Evolutionary conservation across 345 rosid genomes (phyloP), one percentile per base, ranked within the genome.

Genomic region (Eutrema japonicum): DNA sequence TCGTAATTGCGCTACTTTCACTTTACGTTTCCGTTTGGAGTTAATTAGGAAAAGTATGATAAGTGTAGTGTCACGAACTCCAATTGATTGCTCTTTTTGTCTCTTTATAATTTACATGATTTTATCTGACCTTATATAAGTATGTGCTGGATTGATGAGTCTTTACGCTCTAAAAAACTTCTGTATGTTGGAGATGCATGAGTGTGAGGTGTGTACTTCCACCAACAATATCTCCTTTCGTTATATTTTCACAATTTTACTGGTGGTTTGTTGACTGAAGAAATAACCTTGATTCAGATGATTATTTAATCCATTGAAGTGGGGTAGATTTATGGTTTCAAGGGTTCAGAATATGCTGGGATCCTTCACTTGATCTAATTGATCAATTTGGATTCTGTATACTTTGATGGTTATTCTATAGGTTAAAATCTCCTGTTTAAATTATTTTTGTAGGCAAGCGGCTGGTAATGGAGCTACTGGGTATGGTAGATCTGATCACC

Each of bases 401-500:
- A 38, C 59, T 46, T 63, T 47, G 10, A 54, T 46, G 50, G 71
- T 63, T 54, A 63, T 26, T 46, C 7, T 45, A 5, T n/a, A 6
- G 56, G 32, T 60, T 64, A 73, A 50, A 47, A 59, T 73, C 49
- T 75, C 43, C 48, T 74, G 52, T 57, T 58, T 79, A 32, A 64
- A 49, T 81, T 36, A 68, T 56, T 51, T 76, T 56, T 85, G 64
- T 76, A 95, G 99, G 84, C 87, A 80, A 46, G 89, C 81, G 55
- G 81, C 80, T 66, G 71, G 81, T 68, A 84, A 85, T 85, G 96
- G 96, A 79, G 67, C 85, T 71, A 75, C 75, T 67, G 86, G 83
- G 50, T 83, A 76, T 74, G 97, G 91, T 70, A 90, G 93, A 78
- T 64, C 86, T 70, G 97, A 87, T 79, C 81, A 78, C 70, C 63